Evolutionary conservation across 306 rosid genomes (phyloP), one percentile per base, ranked within the genome.

Genomic region (Hylodesmum podocarpum): DNA sequence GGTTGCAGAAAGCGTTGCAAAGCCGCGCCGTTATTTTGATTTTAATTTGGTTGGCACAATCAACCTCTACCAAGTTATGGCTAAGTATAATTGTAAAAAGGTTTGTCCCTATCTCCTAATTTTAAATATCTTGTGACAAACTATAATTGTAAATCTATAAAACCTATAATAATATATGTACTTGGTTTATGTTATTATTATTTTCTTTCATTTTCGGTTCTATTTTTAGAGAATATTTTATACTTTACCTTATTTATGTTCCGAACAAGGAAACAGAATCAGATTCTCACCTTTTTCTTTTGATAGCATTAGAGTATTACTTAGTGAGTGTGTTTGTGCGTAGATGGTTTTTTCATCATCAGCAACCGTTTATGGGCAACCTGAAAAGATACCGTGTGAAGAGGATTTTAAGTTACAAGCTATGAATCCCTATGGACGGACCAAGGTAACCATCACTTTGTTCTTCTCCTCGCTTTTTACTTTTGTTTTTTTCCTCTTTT

Each of bases 271-370:
- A 31, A 46, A 31, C n/a, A 47, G n/a, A 1, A 58, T 58, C 66
- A 15, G 66, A 58, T 28, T 28, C 66, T 29, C 13, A 3, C 13
- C 66, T 14, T 55, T 50, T 55, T 6, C 21, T 47, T 27, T 5
- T 51, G 50, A 54, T 22, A n/a, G 47, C 13, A 34, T 29, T 29
- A 70, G 39, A 74, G 8, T 36, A 41, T 57, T 46, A 14, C 24
- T 80, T 65, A 28, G 43, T 7, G 44, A 14, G 3, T 53, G 36
- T 36, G 76, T 16, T 31, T 13, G 5, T 71, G 28, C 5, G 14
- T 64, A 95, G 96, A 89, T 92, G 96, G 98, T 92, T 84, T 95
- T 92, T 84, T 95, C 98, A 44, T 92, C 98, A 25, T 92, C 97
- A 15, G 91, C 97, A 73, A 92, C 97, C 19, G 97, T 95, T 47